A percentile compares a stretch with the other conserved stretches of the same genome.
These are phyloP conservation scores for Lentinula raphanica DNA, from an alignment of 768 basidiomycete genomes.

Conservation along the genomic window DNA sequence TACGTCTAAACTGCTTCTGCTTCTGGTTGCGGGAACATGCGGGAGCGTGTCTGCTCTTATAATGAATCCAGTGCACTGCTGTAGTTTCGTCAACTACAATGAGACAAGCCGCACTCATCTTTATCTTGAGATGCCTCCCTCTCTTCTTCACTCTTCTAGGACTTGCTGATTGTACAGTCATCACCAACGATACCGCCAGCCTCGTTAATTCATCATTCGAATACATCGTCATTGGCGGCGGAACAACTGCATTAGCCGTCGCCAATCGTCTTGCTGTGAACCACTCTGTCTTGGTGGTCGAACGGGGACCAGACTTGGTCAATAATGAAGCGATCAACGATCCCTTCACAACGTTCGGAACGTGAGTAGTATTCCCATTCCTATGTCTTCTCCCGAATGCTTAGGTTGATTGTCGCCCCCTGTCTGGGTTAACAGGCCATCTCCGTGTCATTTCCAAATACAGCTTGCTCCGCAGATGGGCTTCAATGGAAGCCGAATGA, in stretches of 20 bases:
- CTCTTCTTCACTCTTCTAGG: not conserved
- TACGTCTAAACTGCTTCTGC: not conserved
- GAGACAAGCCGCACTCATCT: not conserved
- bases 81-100: not conserved
- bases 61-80: not conserved
- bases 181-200: slow-evolving; percentile 12
- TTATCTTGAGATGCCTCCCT: not conserved
- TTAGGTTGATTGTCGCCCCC: too few species aligned
- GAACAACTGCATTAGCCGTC: slow-evolving; percentile 19
- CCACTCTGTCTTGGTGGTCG: slow-evolving; percentile 18
- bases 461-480: slow-evolving; percentile 12
- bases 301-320: slow-evolving; percentile 24
- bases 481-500: slow-evolving; percentile 5
- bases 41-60: not conserved
- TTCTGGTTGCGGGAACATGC: not conserved
- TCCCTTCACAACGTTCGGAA: not conserved
- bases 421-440: not conserved
- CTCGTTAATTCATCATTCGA: slow-evolving; percentile 10
- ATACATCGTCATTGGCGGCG: slow-evolving; percentile 14
- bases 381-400: too few species aligned
- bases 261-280: slow-evolving; percentile 18
- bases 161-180: slow-evolving; percentile 4
- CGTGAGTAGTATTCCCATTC: not conserved
- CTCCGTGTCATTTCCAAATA: not conserved
- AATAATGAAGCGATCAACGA: slow-evolving; percentile 7